Conservation (phyloP, 495 filamentous ascomycete species). For the Hypoxylon perforatum region DNA sequence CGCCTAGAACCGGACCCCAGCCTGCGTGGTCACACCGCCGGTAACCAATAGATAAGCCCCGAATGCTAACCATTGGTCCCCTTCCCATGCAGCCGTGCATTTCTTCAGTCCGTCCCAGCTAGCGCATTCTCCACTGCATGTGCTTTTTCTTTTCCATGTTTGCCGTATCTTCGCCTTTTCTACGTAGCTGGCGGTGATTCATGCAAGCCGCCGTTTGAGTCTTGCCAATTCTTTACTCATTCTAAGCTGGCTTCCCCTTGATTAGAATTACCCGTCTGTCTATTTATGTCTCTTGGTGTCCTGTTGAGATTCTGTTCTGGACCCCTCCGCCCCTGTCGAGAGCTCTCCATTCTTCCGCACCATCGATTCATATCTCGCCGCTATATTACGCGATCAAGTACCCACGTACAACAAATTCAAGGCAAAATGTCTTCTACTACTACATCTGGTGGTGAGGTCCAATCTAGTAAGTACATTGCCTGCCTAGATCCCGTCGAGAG, state of each 20-base stretch:
- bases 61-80: conserved; percentile 12
- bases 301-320: background rate
- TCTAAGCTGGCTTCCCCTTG: background rate
- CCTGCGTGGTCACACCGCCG: conserved; percentile 15
- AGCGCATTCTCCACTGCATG: conserved; percentile 22
- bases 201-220: conserved; percentile 15
- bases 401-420: background rate
- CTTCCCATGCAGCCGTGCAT: conserved; percentile 17
- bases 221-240: conserved; percentile 13
- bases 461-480: conserved; percentile 26
- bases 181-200: background rate
- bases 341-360: background rate
- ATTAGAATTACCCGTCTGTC: background rate
- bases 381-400: background rate
- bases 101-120: background rate
- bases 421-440: conserved; percentile 22
- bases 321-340: background rate
- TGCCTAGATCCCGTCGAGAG: background rate
- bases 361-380: background rate
- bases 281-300: background rate
- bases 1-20: conserved; percentile 10
- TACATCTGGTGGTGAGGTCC: conserved; percentile 34
- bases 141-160: conserved; percentile 26
- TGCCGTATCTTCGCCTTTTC: conserved; percentile 20
- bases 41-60: conserved; percentile 37